Percentiles rank a stretch among this genome's conserved stretches.
phyloP scores from a whole-genome alignment of 2,329 filamentous ascomycete genomes.

The Apiospora phragmitis region DNA sequence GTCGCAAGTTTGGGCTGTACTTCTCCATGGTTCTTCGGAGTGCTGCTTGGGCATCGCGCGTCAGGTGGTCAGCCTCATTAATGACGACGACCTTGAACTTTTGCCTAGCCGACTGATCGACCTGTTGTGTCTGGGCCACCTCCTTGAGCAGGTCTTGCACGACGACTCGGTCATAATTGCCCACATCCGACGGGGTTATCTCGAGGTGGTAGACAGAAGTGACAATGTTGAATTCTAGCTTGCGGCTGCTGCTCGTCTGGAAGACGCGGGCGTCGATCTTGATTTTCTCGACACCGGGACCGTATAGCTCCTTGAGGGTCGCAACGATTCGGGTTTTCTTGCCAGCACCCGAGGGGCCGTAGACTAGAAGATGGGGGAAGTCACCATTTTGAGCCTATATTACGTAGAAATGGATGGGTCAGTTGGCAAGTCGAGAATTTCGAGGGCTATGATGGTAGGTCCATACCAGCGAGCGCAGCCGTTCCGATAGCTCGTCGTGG shows the following conservation, averaged over 20 bases:
- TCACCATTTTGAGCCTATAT: slow-evolving; percentile 88
- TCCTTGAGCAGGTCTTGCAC: slow-evolving; percentile 96
- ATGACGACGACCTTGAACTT: slow-evolving; percentile 98
- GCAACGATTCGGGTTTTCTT: slow-evolving; percentile 98
- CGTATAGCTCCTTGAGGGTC: slow-evolving; percentile 92
- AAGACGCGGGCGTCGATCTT: slow-evolving; percentile 98
- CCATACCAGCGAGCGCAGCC: slow-evolving; percentile 80
- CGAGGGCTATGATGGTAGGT: neutral
- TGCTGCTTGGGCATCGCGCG: slow-evolving; percentile 91
- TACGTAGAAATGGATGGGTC: slow-evolving; percentile 35
- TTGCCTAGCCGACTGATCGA: slow-evolving; percentile 88
- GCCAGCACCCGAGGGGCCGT: slow-evolving; percentile 92
- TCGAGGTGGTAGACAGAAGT: slow-evolving; percentile 96
- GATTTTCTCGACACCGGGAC: slow-evolving; percentile 98
- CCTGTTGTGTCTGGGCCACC: slow-evolving; percentile 97
- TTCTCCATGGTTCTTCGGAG: slow-evolving; percentile 98
- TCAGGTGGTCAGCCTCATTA: slow-evolving; percentile 96
- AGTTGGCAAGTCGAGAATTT: slow-evolving; percentile 5
- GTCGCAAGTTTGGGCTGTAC: slow-evolving; percentile 89
- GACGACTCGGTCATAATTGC: slow-evolving; percentile 93
- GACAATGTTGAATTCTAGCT: slow-evolving; percentile 99
- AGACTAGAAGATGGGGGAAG: slow-evolving; percentile 96
- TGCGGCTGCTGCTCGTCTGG: slow-evolving; percentile 92
- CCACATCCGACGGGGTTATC: slow-evolving; percentile 96
- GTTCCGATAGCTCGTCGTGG: slow-evolving; percentile 83